Percentiles rank a stretch among this genome's conserved stretches.
phyloP scores from a whole-genome alignment of 257 asterid species.

The Fraxinus quadrangulata region DNA sequence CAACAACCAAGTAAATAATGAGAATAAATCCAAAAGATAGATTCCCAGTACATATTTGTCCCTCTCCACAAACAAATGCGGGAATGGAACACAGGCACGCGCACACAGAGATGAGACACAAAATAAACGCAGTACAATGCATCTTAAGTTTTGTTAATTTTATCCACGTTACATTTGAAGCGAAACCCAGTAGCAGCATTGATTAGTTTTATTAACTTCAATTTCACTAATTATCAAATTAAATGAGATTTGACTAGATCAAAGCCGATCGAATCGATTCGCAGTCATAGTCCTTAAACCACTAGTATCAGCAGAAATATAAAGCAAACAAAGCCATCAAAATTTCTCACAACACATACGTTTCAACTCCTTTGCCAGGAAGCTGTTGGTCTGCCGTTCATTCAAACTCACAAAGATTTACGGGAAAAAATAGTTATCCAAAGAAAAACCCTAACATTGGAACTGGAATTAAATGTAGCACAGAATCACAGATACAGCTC shows the following conservation, averaged over 20 bases:
- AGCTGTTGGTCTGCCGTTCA: neutral
- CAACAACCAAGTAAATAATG: neutral
- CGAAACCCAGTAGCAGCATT: neutral
- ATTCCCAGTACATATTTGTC: constrained; percentile 4
- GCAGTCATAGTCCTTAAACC: neutral
- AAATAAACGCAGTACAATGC: neutral
- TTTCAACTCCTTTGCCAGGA: neutral
- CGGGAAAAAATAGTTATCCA: neutral
- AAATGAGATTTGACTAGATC: neutral
- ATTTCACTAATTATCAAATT: neutral
- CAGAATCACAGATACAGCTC: neutral
- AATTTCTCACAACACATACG: neutral
- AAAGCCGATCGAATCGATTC: neutral
- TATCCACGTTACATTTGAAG: neutral
- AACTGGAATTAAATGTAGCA: neutral
- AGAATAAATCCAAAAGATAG: neutral
- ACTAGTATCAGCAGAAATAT: neutral
- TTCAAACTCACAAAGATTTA: neutral
- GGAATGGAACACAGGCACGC: neutral
- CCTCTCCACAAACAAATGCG: neutral
- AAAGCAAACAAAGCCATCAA: neutral
- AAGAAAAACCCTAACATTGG: neutral
- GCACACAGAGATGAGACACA: neutral
- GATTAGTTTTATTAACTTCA: neutral
- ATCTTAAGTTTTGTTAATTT: neutral